Evolutionary conservation across 2,329 filamentous ascomycete species (phyloP).

Genomic region (Teratosphaeria zuluensis): DNA sequence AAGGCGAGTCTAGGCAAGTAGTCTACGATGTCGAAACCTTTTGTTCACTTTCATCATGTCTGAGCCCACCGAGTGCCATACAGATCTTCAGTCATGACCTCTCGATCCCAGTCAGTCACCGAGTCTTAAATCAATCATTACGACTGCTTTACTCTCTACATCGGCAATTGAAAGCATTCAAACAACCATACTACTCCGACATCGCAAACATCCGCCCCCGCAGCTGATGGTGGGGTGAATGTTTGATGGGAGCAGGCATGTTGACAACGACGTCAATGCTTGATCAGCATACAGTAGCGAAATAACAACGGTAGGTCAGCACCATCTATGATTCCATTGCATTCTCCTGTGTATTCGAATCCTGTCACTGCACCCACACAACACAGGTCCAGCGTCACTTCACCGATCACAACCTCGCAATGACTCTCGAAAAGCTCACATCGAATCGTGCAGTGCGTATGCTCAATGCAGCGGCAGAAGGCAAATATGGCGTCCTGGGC

Average conservation of each 20-base stretch:
- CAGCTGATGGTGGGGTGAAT: not conserved
- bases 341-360: not conserved
- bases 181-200: not conserved
- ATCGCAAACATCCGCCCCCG: not conserved
- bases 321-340: not conserved
- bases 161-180: not conserved
- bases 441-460: constrained; percentile 20
- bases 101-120: too few species aligned
- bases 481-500: constrained; percentile 23
- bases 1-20: constrained; percentile 20
- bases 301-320: not conserved
- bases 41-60: too few species aligned
- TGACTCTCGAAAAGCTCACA: constrained; percentile 7
- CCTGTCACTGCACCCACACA: too few species aligned
- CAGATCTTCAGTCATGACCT: too few species aligned
- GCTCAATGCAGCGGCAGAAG: constrained; percentile 19
- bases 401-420: not conserved
- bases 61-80: too few species aligned
- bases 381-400: too few species aligned
- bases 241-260: not conserved
- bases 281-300: not conserved
- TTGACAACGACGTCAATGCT: not conserved
- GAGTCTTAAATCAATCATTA: not conserved
- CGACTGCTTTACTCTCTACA: not conserved
- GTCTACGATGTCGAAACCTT: not conserved